Evolutionary conservation across 2,329 filamentous ascomycete species (phyloP).

Genomic region (Cytospora leucostoma): DNA sequence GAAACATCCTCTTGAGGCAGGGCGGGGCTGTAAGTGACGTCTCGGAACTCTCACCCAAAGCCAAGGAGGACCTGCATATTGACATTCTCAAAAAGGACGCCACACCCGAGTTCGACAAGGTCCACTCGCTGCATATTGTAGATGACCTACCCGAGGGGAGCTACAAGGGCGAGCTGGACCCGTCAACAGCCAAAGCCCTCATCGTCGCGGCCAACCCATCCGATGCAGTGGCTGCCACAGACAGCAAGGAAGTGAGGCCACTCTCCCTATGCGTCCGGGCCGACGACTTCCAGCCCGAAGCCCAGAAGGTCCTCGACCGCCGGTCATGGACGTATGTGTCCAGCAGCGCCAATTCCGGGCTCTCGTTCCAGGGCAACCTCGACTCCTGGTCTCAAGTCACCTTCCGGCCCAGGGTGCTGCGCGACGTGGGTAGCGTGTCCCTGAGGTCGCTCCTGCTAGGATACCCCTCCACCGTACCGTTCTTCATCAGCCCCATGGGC

Average conservation of each 20-base stretch:
- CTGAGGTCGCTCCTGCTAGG: conserved; percentile 38
- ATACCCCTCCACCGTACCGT: conserved; percentile 49
- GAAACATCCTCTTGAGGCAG: conserved; percentile 35
- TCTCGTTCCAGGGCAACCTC: conserved; percentile 36
- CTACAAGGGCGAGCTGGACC: conserved; percentile 34
- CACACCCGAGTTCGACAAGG: conserved; percentile 36
- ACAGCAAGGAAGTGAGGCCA: conserved; percentile 30
- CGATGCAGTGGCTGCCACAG: conserved; percentile 6
- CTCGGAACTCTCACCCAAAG: neutral
- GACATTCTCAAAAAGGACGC: conserved; percentile 33
- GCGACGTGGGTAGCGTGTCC: conserved; percentile 33
- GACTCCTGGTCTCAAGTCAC: conserved; percentile 24
- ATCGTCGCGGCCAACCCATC: conserved; percentile 22
- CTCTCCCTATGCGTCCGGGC: conserved; percentile 35
- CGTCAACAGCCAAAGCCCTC: conserved; percentile 32
- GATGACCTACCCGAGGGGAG: conserved; percentile 37
- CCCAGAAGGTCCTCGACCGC: conserved; percentile 60
- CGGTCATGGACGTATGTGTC: conserved; percentile 48
- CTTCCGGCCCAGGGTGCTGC: conserved; percentile 37
- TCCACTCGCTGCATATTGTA: conserved; percentile 36
- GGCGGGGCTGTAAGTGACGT: conserved; percentile 34
- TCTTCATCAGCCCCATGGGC: conserved; percentile 52
- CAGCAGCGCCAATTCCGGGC: conserved; percentile 35
- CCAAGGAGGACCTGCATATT: neutral
- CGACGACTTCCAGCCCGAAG: conserved; percentile 51